phyloP scores from a whole-genome alignment of 768 basidiomycete species.

The Polyporus arcularius region DNA sequence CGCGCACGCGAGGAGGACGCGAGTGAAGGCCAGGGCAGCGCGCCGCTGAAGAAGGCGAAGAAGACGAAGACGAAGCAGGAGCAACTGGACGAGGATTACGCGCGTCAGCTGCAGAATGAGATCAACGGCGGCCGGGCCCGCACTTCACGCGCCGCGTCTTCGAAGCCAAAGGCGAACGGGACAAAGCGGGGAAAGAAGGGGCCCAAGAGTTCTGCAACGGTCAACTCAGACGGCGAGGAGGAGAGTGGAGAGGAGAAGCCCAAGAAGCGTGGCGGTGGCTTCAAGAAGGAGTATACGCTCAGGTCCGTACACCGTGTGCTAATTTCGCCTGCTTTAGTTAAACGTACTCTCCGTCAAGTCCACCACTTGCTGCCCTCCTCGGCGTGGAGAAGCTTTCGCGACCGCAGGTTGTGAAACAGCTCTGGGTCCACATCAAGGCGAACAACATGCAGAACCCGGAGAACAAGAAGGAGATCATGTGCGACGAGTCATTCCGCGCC shows the following conservation, averaged over 20 bases:
- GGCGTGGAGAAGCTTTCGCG: conserved; percentile 71
- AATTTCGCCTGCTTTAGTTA: background rate
- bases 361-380: conserved; percentile 71
- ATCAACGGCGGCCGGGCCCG: conserved; percentile 39
- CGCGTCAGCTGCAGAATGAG: conserved; percentile 44
- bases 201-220: conserved; percentile 35
- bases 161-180: conserved; percentile 31
- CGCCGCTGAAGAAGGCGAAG: conserved; percentile 24
- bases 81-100: conserved; percentile 44
- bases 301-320: conserved; percentile 48
- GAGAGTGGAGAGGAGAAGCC: conserved; percentile 36
- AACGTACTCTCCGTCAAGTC: conserved; percentile 43
- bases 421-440: conserved; percentile 88
- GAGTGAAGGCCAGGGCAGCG: conserved; percentile 24
- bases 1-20: conserved; percentile 25
- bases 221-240: conserved; percentile 36
- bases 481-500: conserved; percentile 69
- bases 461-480: conserved; percentile 84
- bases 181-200: conserved; percentile 36
- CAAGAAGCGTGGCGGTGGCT: conserved; percentile 62
- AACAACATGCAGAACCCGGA: conserved; percentile 82
- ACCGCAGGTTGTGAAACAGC: conserved; percentile 85
- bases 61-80: conserved; percentile 24
- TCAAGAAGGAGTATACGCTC: conserved; percentile 73
- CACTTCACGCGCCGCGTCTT: conserved; percentile 28